These are phyloP conservation scores for Aureobasidium sp. DNA, from an alignment of 2,329 filamentous ascomycete species.

Conservation along the genomic window DNA sequence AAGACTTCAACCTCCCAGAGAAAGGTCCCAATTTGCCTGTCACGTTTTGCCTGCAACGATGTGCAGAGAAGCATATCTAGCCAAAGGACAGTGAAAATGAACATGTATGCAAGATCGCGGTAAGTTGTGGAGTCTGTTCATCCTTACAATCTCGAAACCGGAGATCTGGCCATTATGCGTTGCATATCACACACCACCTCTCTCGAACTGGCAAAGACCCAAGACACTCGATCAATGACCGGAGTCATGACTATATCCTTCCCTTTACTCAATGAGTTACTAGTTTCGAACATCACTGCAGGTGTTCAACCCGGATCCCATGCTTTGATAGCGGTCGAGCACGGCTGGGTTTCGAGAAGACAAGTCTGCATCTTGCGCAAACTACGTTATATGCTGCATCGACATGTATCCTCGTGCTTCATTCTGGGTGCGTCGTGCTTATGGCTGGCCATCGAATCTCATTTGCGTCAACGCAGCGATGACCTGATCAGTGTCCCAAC, in stretches of 20 bases:
- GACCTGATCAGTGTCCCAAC: constrained; percentile 33
- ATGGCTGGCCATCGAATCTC: constrained; percentile 20
- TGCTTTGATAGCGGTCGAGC: background rate
- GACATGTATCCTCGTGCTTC: background rate
- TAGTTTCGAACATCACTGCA: background rate
- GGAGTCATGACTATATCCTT: too few relatives aligned
- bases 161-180: background rate
- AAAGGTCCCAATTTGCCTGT: background rate
- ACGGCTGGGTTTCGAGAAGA: background rate
- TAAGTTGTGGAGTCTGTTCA: background rate
- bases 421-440: too few relatives aligned
- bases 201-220: background rate
- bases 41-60: background rate
- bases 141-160: background rate
- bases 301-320: background rate
- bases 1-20: background rate
- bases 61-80: background rate
- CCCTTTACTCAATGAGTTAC: background rate
- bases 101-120: background rate
- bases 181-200: background rate
- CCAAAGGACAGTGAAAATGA: background rate
- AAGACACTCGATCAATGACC: background rate
- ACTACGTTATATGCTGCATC: background rate
- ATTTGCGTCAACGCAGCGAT: constrained; percentile 26
- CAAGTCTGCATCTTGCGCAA: background rate